phyloP scores from a whole-genome alignment of 2,329 filamentous ascomycete genomes.

The Geosmithia flava region DNA sequence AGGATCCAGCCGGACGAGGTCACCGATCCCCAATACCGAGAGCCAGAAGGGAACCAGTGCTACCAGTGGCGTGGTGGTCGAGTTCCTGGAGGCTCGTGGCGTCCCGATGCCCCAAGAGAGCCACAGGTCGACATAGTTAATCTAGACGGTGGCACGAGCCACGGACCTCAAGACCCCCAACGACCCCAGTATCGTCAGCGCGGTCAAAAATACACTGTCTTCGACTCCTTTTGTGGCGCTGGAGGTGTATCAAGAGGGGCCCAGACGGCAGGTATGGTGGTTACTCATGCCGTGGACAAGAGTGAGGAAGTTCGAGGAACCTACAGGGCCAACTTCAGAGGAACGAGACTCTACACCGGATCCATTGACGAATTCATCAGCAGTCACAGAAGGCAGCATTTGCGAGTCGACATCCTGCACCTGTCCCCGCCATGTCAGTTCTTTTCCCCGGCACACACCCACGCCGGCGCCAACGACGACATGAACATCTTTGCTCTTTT shows the following conservation, averaged over 20 bases:
- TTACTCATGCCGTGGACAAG: slow-evolving; percentile 54
- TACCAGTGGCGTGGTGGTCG: slow-evolving; percentile 17
- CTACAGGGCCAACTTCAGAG: slow-evolving; percentile 45
- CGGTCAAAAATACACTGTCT: slow-evolving; percentile 48
- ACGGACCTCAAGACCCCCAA: neutral
- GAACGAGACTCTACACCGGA: slow-evolving; percentile 32
- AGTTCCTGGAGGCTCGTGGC: slow-evolving; percentile 19
- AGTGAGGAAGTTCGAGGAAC: slow-evolving; percentile 42
- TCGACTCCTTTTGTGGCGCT: slow-evolving; percentile 61
- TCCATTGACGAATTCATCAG: slow-evolving; percentile 36
- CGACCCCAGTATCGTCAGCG: slow-evolving; percentile 1
- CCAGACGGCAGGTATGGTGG: slow-evolving; percentile 37
- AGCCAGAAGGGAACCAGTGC: slow-evolving; percentile 17
- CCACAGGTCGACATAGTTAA: slow-evolving; percentile 6
- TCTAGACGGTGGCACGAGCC: slow-evolving; percentile 8
- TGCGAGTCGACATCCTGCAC: slow-evolving; percentile 56
- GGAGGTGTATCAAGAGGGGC: slow-evolving; percentile 62
- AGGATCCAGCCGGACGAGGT: slow-evolving; percentile 18
- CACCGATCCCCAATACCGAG: slow-evolving; percentile 11
- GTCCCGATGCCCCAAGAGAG: slow-evolving; percentile 2
- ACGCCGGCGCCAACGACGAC: slow-evolving; percentile 55
- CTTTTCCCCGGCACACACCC: slow-evolving; percentile 62
- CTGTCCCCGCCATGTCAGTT: slow-evolving; percentile 68
- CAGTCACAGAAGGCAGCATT: slow-evolving; percentile 5
- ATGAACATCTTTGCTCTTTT: slow-evolving; percentile 51